phyloP scores from a whole-genome alignment of 768 basidiomycete genomes.

The Favolaschia claudopus region DNA sequence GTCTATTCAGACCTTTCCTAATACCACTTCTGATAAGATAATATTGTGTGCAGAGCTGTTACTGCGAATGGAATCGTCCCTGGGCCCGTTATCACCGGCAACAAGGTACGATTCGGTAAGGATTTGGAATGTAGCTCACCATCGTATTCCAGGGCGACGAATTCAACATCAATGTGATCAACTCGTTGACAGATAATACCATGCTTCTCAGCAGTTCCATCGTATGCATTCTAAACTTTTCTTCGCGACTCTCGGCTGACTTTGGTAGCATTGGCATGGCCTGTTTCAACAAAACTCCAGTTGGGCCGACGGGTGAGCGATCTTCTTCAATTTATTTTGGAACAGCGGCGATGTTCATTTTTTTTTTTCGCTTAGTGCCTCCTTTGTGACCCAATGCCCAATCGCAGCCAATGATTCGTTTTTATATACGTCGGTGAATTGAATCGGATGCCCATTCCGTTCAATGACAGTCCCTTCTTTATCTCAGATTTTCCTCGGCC shows the following conservation, averaged over 20 bases:
- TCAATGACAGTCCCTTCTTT: too few relatives aligned
- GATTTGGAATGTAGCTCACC: neutral
- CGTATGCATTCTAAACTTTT: neutral
- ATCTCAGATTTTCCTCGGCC: conserved; percentile 32
- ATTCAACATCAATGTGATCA: conserved; percentile 5
- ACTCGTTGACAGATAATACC: conserved; percentile 7
- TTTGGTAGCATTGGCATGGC: conserved; percentile 15
- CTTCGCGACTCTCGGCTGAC: neutral
- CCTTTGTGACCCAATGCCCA: conserved; percentile 44
- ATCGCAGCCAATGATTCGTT: conserved; percentile 39
- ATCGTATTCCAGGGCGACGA: neutral
- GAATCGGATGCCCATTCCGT: too few relatives aligned
- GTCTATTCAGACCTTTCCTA: neutral
- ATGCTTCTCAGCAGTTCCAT: conserved; percentile 13
- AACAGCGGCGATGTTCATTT: too few relatives aligned
- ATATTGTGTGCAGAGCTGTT: conserved; percentile 2
- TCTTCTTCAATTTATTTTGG: too few relatives aligned
- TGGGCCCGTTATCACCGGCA: conserved; percentile 3
- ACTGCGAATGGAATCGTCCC: conserved; percentile 1
- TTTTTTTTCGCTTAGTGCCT: conserved; percentile 25
- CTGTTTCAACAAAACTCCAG: conserved; percentile 9
- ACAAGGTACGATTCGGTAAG: neutral
- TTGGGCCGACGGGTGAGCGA: conserved; percentile 14
- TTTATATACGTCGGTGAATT: too few relatives aligned
- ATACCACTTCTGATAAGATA: neutral